Evolutionary conservation across 768 basidiomycete species (phyloP).

Genomic region (Naganishia kalamii): DNA sequence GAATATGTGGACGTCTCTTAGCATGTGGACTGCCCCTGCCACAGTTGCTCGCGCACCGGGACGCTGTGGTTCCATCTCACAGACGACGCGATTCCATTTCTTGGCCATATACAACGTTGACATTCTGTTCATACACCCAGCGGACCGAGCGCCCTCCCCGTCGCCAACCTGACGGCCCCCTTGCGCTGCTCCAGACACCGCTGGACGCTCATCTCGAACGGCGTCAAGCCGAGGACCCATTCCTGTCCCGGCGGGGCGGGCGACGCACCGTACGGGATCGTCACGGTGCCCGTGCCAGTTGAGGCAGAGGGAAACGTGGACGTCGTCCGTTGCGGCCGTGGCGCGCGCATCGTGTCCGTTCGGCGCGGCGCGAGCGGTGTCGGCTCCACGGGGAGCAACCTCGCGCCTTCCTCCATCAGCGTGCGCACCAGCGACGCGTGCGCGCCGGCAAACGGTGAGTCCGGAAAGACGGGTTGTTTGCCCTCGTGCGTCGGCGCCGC

Average conservation of each 20-base stretch:
- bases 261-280: not conserved
- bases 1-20: not conserved
- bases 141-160: conserved; percentile 16
- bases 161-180: conserved; percentile 15
- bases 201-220: conserved; percentile 23
- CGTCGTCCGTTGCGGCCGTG: not conserved
- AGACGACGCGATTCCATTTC: too few relatives aligned
- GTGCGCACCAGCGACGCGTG: conserved; percentile 12
- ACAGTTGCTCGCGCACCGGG: too few relatives aligned
- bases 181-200: conserved; percentile 21
- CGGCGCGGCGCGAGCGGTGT: not conserved
- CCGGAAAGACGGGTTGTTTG: conserved; percentile 2
- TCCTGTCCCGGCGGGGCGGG: not conserved
- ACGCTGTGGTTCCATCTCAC: too few relatives aligned
- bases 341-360: not conserved
- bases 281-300: not conserved
- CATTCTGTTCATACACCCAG: not conserved
- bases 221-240: conserved; percentile 18
- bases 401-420: conserved; percentile 19
- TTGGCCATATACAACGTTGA: not conserved
- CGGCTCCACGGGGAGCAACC: not conserved
- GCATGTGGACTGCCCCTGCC: too few relatives aligned
- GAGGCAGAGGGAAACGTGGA: not conserved
- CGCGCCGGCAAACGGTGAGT: conserved; percentile 12
- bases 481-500: not conserved